Evolutionary conservation across 371 early-diverging fungal genomes (phyloP).

Genomic region (Fennellomyces sp.): DNA sequence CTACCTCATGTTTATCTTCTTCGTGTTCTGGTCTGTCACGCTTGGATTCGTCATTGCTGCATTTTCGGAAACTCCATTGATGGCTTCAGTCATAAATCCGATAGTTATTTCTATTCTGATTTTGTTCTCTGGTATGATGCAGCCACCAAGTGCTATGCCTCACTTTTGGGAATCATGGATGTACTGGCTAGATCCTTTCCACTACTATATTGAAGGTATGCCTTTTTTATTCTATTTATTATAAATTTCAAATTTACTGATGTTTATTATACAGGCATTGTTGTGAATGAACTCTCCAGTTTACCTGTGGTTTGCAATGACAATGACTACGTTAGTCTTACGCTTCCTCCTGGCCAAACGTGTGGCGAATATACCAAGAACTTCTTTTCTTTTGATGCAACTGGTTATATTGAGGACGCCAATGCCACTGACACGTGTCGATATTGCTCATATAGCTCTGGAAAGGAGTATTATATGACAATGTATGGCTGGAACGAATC

Average conservation of each 20-base stretch:
- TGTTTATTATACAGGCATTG: too few species aligned
- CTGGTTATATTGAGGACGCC: slow-evolving; percentile 62
- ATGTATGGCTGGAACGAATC: slow-evolving; percentile 61
- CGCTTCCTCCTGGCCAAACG: slow-evolving; percentile 64
- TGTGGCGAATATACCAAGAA: slow-evolving; percentile 67
- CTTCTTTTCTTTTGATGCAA: slow-evolving; percentile 46
- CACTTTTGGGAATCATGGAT: slow-evolving; percentile 79
- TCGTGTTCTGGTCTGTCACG: slow-evolving; percentile 57
- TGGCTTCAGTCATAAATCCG: slow-evolving; percentile 72
- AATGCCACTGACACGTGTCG: slow-evolving; percentile 56
- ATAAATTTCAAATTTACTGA: too few species aligned
- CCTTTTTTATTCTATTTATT: too few species aligned
- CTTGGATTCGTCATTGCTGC: slow-evolving; percentile 70
- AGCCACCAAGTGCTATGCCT: slow-evolving; percentile 69
- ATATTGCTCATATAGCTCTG: slow-evolving; percentile 66
- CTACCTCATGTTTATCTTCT: slow-evolving; percentile 52
- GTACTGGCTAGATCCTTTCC: slow-evolving; percentile 71
- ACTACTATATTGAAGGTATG: slow-evolving; percentile 76
- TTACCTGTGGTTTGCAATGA: slow-evolving; percentile 53
- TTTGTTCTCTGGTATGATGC: slow-evolving; percentile 76
- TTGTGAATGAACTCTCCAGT: slow-evolving; percentile 67
- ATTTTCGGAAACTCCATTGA: slow-evolving; percentile 52
- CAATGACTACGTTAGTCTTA: slow-evolving; percentile 51
- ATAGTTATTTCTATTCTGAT: slow-evolving; percentile 72
- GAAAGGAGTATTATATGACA: slow-evolving; percentile 59